Evolutionary conservation across 768 basidiomycete genomes (phyloP), one percentile per base, ranked within the genome.

Genomic region (Lentinula sp.): DNA sequence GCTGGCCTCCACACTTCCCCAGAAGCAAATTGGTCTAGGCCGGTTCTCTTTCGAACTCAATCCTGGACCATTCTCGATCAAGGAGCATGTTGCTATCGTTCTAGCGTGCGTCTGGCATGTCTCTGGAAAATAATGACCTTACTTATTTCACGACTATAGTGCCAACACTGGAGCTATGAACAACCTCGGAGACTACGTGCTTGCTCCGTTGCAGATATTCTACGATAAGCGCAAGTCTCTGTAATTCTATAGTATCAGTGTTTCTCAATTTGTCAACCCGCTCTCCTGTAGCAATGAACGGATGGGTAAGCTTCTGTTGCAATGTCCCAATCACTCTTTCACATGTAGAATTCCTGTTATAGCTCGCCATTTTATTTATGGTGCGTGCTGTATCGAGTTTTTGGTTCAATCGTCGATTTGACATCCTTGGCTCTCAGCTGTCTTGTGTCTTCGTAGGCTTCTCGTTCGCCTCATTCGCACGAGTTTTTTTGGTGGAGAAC

Each of bases 51-150:
- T 69, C 36, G 62, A 68, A 16, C 54, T 64, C 60, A 69, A 69
- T 55, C 68, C 68, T 0, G 68, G 68, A 3, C 62, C 63, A 0
- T 69, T 69, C 52, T 51, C 64, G 13, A 41, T 69, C 61, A 69
- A 69, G 62, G 68, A 69, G 61, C 68, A 69, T 51, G 67, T 69
- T 20, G 66, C 67, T 7, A 66, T 69, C n/a, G 66, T 69, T 13
- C 37, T 69, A 10, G 67, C 68, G 68, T 69, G 54, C 35, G 65
- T 62, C 18, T 15, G 13, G 23, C 3, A 5, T 10, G 5, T 16
- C 7, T n/a, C 33, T 39, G 36, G n/a, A 15, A 32, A 7, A 18
- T 61, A 28, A 42, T 52, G 36, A 8, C 6, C 16, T 39, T 41
- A 32, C 41, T 62, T 45, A 15, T 33, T 20, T 39, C 42, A 6